A percentile compares a stretch with the other conserved stretches of the same genome.
These are phyloP conservation scores for Alternaria alternata DNA, from an alignment of 2,329 filamentous ascomycete species.

Conservation along the genomic window DNA sequence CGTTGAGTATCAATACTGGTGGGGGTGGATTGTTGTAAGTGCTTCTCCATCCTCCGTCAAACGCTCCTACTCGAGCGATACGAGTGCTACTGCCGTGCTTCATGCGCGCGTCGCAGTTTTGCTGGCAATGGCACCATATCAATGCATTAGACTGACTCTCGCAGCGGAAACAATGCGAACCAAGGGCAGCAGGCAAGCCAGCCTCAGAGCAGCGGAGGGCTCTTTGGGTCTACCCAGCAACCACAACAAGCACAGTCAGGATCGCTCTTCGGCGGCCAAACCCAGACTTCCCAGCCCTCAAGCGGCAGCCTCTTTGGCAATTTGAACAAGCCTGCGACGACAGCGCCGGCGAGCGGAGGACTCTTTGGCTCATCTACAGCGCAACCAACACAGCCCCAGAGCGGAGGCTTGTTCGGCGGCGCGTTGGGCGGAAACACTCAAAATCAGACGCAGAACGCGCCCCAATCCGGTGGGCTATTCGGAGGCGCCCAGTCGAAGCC, in stretches of 20 bases:
- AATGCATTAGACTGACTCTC: constrained; percentile 30
- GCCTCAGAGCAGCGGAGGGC: constrained; percentile 38
- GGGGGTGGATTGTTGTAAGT: constrained; percentile 56
- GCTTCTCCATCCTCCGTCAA: neutral
- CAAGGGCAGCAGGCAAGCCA: constrained; percentile 40
- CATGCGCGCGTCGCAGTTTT: neutral
- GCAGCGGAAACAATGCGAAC: constrained; percentile 41
- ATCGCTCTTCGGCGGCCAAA: constrained; percentile 34
- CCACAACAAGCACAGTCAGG: constrained; percentile 38
- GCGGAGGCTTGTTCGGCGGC: constrained; percentile 46
- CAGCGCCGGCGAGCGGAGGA: constrained; percentile 36
- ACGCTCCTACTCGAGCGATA: neutral
- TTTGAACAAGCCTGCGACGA: constrained; percentile 44
- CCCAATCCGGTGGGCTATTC: constrained; percentile 47
- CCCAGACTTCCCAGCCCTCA: constrained; percentile 33
- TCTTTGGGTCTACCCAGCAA: constrained; percentile 35
- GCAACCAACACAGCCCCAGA: constrained; percentile 36
- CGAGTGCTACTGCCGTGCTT: neutral
- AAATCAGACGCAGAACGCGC: constrained; percentile 28
- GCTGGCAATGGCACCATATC: neutral
- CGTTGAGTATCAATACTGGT: constrained; percentile 64
- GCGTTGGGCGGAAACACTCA: constrained; percentile 41
- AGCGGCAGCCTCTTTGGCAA: constrained; percentile 49
- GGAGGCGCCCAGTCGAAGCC: constrained; percentile 42
- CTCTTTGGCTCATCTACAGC: constrained; percentile 48